Evolutionary conservation across 2,329 filamentous ascomycete genomes (phyloP).

Genomic region (Beauveria sp.): DNA sequence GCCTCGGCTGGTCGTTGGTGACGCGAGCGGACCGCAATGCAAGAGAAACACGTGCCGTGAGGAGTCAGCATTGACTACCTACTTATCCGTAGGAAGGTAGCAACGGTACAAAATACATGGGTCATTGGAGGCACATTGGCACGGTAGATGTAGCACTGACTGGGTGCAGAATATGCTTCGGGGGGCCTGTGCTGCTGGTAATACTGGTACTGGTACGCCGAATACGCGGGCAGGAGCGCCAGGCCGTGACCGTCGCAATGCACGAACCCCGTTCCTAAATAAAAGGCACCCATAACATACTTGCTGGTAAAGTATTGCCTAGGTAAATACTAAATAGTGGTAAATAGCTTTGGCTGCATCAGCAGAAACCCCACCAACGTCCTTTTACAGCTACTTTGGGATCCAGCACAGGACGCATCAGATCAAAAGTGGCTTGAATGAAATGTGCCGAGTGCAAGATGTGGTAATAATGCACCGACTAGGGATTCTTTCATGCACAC

Average conservation of each 20-base stretch:
- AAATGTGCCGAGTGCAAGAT: neutral
- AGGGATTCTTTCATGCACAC: neutral
- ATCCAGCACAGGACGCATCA: neutral
- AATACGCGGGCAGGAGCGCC: neutral
- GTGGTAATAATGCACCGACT: neutral
- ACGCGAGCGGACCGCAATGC: neutral
- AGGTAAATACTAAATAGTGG: no score
- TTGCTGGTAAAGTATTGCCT: no score
- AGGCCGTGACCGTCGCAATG: neutral
- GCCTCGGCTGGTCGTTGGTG: neutral
- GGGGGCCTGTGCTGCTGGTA: neutral
- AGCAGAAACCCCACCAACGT: neutral
- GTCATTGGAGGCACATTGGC: neutral
- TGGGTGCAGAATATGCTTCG: neutral
- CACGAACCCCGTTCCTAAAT: neutral
- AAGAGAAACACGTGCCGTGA: neutral
- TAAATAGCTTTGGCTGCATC: neutral
- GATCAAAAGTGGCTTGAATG: neutral
- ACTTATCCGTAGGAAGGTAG: neutral
- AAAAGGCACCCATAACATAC: no score
- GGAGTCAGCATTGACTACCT: neutral
- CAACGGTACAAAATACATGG: neutral
- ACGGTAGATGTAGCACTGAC: neutral
- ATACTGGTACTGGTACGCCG: neutral
- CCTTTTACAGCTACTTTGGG: neutral